phyloP scores from a whole-genome alignment of 768 basidiomycete species.

The Neoboletus subvelutipes region DNA sequence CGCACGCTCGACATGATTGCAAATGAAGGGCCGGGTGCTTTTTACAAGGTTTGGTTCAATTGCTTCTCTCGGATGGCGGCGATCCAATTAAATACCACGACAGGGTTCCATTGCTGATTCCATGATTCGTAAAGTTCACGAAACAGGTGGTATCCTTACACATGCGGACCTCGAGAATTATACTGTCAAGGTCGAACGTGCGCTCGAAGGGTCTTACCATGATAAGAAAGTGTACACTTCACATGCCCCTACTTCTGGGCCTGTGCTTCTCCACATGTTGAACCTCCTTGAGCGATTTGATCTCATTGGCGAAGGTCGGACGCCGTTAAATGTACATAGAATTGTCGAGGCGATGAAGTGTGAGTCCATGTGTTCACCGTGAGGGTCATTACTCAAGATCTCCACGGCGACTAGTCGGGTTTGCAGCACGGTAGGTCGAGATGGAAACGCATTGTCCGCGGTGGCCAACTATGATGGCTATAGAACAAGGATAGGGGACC shows the following conservation, averaged over 20 bases:
- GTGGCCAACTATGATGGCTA: slow-evolving; percentile 15
- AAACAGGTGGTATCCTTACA: slow-evolving; percentile 78
- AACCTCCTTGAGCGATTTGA: slow-evolving; percentile 83
- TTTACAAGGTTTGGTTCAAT: slow-evolving; percentile 63
- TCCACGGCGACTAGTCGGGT: slow-evolving; percentile 46
- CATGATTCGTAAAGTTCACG: slow-evolving; percentile 65
- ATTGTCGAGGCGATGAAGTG: slow-evolving; percentile 85
- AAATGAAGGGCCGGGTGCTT: slow-evolving; percentile 70
- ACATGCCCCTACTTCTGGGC: slow-evolving; percentile 83
- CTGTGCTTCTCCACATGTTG: slow-evolving; percentile 90
- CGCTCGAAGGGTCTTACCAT: slow-evolving; percentile 75
- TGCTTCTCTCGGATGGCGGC: slow-evolving; percentile 6
- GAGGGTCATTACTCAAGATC: slow-evolving; percentile 7
- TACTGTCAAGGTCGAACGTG: slow-evolving; percentile 62
- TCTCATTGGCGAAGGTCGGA: slow-evolving; percentile 47
- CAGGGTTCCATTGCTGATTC: slow-evolving; percentile 82
- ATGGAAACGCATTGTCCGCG: slow-evolving; percentile 8
- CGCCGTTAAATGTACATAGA: slow-evolving; percentile 72
- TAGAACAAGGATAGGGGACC: slow-evolving; percentile 85
- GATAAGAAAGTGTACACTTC: slow-evolving; percentile 81
- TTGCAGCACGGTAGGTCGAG: slow-evolving; percentile 54
- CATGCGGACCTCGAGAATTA: slow-evolving; percentile 74
- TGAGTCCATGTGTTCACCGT: slow-evolving; percentile 35
- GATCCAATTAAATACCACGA: slow-evolving; percentile 15
- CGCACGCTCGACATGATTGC: slow-evolving; percentile 75